These are phyloP conservation scores for Gaultheria prostrata DNA, from an alignment of 148 eudicot species.

Conservation along the genomic window DNA sequence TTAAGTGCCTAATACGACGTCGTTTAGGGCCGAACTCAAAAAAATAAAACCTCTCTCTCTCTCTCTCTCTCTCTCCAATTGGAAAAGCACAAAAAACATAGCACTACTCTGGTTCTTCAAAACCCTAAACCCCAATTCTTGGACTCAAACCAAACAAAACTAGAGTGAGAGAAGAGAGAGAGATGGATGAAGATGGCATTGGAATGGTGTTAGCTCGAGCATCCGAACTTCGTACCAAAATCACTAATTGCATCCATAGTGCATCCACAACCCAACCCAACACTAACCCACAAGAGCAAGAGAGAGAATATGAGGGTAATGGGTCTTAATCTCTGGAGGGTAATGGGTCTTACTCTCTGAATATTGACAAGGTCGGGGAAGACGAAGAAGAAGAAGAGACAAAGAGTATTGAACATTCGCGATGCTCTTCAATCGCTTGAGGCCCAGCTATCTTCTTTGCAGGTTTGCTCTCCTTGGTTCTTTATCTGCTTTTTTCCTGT, in stretches of 20 bases:
- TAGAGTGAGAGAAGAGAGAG: slow-evolving; percentile 22
- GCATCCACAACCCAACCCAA: slow-evolving; percentile 11
- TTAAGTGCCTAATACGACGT: too few species aligned
- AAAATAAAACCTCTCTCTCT: too few species aligned
- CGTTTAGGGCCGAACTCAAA: too few species aligned
- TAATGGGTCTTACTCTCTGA: too few species aligned
- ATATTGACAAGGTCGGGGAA: neutral
- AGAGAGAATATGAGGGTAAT: slow-evolving; percentile 2
- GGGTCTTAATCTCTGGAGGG: slow-evolving; percentile 2
- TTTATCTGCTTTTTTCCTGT: neutral
- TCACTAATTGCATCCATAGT: slow-evolving; percentile 52
- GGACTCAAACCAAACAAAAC: neutral
- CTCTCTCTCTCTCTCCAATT: too few species aligned
- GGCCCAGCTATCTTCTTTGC: slow-evolving; percentile 70
- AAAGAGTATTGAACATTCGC: slow-evolving; percentile 54
- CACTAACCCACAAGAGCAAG: neutral
- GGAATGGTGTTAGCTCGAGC: slow-evolving; percentile 64
- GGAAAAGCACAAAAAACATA: too few species aligned
- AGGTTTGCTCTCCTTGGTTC: slow-evolving; percentile 36
- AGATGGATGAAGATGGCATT: slow-evolving; percentile 66
- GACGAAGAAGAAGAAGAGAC: slow-evolving; percentile 10
- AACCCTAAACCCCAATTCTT: neutral
- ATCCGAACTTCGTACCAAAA: slow-evolving; percentile 66
- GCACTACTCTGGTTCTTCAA: too few species aligned
- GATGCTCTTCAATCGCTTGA: slow-evolving; percentile 81